Evolutionary conservation across 2,329 filamentous ascomycete genomes (phyloP), one percentile per base, ranked within the genome.

Genomic region (Colletotrichum australisinense): DNA sequence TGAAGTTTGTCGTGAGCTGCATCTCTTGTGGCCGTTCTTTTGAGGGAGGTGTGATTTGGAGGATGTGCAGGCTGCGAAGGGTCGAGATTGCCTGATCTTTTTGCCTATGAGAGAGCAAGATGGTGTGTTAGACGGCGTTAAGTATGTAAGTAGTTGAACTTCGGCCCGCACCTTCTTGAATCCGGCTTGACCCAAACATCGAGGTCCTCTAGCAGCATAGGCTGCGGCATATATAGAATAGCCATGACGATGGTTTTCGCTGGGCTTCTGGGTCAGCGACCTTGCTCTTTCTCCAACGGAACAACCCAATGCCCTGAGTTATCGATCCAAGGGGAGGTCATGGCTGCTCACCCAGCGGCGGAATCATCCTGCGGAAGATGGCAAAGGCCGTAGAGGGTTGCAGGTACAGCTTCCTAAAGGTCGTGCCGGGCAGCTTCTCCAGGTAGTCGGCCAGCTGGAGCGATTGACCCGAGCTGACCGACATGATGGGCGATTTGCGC

Each of bases 231-330:
- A 85, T 98, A 99, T 4, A 99, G 91, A 79, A 99, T 91, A 52
- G 94, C 94, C 93, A 98, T 98, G 74, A 99, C 96, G 79, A 99
- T 93, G 19, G 92, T 95, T 88, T 99, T 98, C 78, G 97, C 96
- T 94, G 78, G 35, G 38, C n/a, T 52, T 28, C 32, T 22, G 59
- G 49, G 67, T 73, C 62, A 55, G 60, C 71, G 42, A 67, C 46
- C 32, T 19, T 30, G 35, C 49, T 52, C 32, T 46, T 30, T 24
- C 30, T 69, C 64, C 52, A 63, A 62, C 24, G 16, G n/a, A 22
- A 35, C 35, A 49, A 57, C 28, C 19, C 53, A 52, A 52, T 26
- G 16, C 26, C 56, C 24, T 7, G 8, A 26, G 2, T 35, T 46
- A 26, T 35, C 65, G 28, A 14, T 16, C n/a, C 30, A 14, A 24